Percentiles rank a stretch among this genome's conserved stretches.
These are phyloP conservation scores for Alternaria incomplexa DNA, from an alignment of 2,329 filamentous ascomycete genomes.

Conservation along the genomic window DNA sequence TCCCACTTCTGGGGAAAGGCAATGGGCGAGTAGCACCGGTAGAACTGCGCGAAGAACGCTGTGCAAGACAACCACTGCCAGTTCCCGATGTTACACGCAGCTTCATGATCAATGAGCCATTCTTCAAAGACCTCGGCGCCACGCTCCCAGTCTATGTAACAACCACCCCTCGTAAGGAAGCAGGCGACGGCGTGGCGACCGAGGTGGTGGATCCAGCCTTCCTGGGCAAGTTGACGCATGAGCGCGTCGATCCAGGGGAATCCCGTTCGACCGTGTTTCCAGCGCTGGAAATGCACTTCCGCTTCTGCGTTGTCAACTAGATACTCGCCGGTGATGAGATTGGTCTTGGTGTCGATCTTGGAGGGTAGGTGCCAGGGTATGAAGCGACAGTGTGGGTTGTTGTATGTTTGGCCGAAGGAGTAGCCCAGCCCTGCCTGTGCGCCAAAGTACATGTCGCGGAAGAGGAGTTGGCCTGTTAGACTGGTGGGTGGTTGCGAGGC, in stretches of 20 bases:
- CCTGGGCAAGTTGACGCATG: constrained; percentile 73
- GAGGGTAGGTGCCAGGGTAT: constrained; percentile 79
- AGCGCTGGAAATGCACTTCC: constrained; percentile 70
- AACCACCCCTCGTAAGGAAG: constrained; percentile 80
- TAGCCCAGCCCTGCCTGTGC: constrained; percentile 73
- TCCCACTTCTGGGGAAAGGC: constrained; percentile 80
- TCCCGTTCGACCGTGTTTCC: constrained; percentile 72
- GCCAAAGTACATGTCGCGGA: constrained; percentile 84
- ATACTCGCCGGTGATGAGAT: constrained; percentile 64
- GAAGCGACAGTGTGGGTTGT: constrained; percentile 73
- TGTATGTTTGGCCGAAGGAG: constrained; percentile 67
- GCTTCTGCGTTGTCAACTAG: constrained; percentile 67
- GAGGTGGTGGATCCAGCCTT: constrained; percentile 83
- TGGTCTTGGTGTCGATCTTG: constrained; percentile 55
- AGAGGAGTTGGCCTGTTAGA: constrained; percentile 74
- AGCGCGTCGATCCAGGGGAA: constrained; percentile 83
- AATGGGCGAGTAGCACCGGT: constrained; percentile 72
- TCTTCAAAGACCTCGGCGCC: constrained; percentile 81
- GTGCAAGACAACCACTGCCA: constrained; percentile 81
- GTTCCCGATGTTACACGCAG: constrained; percentile 75
- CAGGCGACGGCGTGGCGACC: constrained; percentile 80
- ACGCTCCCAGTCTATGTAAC: constrained; percentile 80
- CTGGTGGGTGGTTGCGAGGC: constrained; percentile 67
- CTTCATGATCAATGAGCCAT: constrained; percentile 75
- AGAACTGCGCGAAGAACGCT: constrained; percentile 77